Base-by-base conservation (phyloP, 1,139 yeast species). In the Pichia cactophila region DNA sequence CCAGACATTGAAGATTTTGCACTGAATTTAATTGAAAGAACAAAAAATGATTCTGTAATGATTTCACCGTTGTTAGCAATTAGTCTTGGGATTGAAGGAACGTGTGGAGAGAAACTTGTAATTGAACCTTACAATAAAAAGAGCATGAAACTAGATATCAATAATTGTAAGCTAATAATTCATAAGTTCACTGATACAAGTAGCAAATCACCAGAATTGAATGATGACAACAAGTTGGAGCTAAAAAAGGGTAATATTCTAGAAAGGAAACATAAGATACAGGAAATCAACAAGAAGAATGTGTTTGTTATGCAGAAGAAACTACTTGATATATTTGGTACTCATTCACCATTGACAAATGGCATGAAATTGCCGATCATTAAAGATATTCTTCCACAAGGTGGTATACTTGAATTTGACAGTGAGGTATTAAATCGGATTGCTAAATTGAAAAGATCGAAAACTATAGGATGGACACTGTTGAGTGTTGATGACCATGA, bases 101-200 rank as follows among this genome's bases (percentile, higher is more conserved):
- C 69, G 1, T 68, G 79, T 5, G 94, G 94, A 0, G 71, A 74
- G 52, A 69, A 80, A 17, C 67, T 84, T 5, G 69, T 76, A 3
- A 56, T 86, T 10, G 81, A 78, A 55, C 73, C 80, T 10, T 46
- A 50, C 16, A 47, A 45, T 14, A 50, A 38, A n/a, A 51, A 42
- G 33, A 42, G 42, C 28, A 35, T 53, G 7, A 45, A 38, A 40
- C 33, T 49, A 10, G 54, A 53, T 28, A 5, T 43, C 1, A 8
- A 29, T 10, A 42, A 44, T 12, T 54, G 57, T 31, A 41, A 43
- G 5, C 16, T 54, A 5, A 10, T 17, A 6, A 36, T 86, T 4
- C 83, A 80, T 57, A 85, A 86, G 1, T 78, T 76, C 54, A 70
- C 72, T n/a, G 74, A 78, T 0, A 75, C 50, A 2, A 43, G 40